Evolutionary conservation across 345 rosid genomes (phyloP), one percentile per base, ranked within the genome.

Genomic region (Ceriops decandra): DNA sequence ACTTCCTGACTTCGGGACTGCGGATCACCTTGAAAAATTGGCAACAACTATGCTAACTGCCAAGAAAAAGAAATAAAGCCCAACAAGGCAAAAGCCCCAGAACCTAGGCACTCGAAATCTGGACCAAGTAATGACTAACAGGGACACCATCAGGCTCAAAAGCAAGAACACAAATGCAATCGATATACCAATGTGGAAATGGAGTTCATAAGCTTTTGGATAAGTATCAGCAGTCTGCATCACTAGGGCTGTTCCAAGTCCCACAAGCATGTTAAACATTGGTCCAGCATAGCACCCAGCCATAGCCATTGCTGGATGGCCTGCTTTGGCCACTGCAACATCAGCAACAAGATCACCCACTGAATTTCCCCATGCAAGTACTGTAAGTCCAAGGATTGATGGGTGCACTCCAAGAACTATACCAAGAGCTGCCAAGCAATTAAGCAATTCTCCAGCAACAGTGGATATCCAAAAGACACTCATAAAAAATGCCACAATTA

Each of bases 271-370:
- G 76, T 93, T 93, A 70, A 93, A 89, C 96, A 91, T 91, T 5
- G 97, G 97, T 51, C 98, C 92, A 0, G 93, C 97, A 57, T 89
- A 93, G 80, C 98, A 93, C 31, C 96, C 97, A 11, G 98, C 96
- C 96, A 93, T 91, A 15, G 98, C 98, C 98, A 93, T 91, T 28
- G 90, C 88, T 28, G 98, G 98, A 58, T 92, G 88, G 31, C 98
- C 97, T 0, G 97, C 95, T 82, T 85, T 93, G 65, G 98, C 98
- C 28, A 93, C 88, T 7, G 98, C 96, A 9, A 93, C 93, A 38
- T 93, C 97, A 10, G 96, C 97, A 51, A 91, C 95, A 59, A 93
- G 95, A 72, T 93, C 98, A 31, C 97, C 98, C 47, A 89, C 95
- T 0, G 97, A 91, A 79, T 95, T 95, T 62, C 97, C 95, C 97